These are phyloP conservation scores for Nyssa sinensis DNA, from an alignment of 148 eudicot genomes.

Conservation along the genomic window DNA sequence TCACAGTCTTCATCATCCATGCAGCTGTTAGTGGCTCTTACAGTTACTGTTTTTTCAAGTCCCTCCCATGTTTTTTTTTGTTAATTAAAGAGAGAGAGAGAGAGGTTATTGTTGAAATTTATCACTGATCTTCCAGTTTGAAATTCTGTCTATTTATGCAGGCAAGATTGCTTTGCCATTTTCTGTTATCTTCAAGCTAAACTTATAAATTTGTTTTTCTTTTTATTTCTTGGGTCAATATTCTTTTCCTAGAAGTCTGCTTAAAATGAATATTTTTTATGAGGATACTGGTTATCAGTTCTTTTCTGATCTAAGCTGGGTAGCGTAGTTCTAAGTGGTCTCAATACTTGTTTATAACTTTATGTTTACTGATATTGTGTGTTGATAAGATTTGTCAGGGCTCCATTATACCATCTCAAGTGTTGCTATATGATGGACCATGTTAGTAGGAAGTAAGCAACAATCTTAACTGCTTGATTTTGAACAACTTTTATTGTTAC, in stretches of 20 bases:
- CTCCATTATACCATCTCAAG: slow-evolving; percentile 13
- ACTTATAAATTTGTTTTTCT: not conserved
- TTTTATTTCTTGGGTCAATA: too few species aligned
- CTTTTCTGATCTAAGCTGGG: not conserved
- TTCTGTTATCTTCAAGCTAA: not conserved
- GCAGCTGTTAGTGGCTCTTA: too few species aligned
- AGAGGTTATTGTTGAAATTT: not conserved
- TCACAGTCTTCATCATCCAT: not conserved
- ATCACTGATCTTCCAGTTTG: not conserved
- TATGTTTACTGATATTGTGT: slow-evolving; percentile 17
- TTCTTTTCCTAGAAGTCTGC: too few species aligned
- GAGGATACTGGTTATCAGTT: not conserved
- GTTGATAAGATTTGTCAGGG: slow-evolving; percentile 22
- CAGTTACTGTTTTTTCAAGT: not conserved
- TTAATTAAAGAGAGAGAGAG: not conserved
- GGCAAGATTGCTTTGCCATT: not conserved
- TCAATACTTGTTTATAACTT: not conserved
- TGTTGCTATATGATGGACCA: slow-evolving; percentile 23
- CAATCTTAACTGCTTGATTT: slow-evolving; percentile 18
- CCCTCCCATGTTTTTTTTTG: too few species aligned
- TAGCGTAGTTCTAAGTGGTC: not conserved
- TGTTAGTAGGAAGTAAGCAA: slow-evolving; percentile 28
- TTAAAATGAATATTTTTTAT: too few species aligned
- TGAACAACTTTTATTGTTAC: not conserved
- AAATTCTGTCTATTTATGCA: not conserved